Base-by-base conservation (phyloP, 768 basidiomycete genomes). In the Tylopilus felleus region DNA sequence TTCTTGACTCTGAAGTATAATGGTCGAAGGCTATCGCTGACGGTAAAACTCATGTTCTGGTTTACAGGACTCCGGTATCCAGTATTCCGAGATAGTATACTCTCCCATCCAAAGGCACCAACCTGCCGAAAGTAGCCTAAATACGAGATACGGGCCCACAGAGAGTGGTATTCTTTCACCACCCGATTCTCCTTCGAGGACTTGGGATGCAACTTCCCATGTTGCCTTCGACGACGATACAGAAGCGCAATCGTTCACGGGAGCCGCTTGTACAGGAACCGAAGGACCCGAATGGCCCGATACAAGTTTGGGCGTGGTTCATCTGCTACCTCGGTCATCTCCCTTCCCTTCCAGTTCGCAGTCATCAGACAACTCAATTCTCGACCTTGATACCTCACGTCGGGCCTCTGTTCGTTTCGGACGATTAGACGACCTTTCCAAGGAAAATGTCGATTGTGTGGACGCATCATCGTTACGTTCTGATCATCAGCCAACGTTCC, bases 311-410 rank as follows among this genome's bases (percentile, higher is more conserved):
- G 44, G 46, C 22, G 23, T 2, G 23, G 27, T 33, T 31, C 39
- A 47, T 33, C 46, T 52, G 28, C 52, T 67, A n/a, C 59, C 61
- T 36, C 55, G 38, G 25, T 71, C 65, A 43, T 67, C 63, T 21
- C 69, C 67, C 13, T 55, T 60, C 21, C 10, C 50, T 47, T 60
- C 62, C 22, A 44, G 58, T 41, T 58, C 54, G 25, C 58, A 46
- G 22, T 47, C 49, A 17, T 59, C 61, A 16, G 39, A 63, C 16
- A 28, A 57, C 45, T 56, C 42, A 2, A 59, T 65, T 40, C 54
- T 69, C 16, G 36, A 61, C 21, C 49, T 70, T 8, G 67, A 65
- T 14, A 61, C 63, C 16, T 70, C 69, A 2, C 61, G 58, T 31
- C 46, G n/a, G n/a, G 41, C 44, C 17, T 28, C 52, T 13, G 47